Conservation (phyloP, 164 flowering plant species). For the Magnolia officinalis region DNA sequence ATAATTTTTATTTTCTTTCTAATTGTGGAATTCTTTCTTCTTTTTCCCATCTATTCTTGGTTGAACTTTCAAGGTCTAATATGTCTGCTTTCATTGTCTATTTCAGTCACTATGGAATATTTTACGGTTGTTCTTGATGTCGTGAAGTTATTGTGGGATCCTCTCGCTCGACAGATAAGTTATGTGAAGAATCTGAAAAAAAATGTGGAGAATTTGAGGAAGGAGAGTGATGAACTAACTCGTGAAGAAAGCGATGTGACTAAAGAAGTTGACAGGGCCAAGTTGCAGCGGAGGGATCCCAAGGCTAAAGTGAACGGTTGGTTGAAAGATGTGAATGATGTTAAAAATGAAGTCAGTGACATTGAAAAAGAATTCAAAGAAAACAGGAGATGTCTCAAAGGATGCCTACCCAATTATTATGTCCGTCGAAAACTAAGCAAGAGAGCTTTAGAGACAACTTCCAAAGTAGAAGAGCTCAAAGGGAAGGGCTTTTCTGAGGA, state of each 20-base stretch:
- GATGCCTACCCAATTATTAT: not conserved
- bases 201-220: not conserved
- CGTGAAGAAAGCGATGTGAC: not conserved
- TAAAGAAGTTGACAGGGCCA: not conserved
- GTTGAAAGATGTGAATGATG: not conserved
- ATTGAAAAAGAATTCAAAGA: not conserved
- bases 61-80: not conserved
- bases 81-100: not conserved
- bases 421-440: not conserved
- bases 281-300: not conserved
- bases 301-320: not conserved
- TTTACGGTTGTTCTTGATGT: not conserved
- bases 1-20: not conserved
- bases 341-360: not conserved
- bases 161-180: not conserved
- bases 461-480: not conserved
- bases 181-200: not conserved
- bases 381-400: not conserved
- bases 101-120: not conserved
- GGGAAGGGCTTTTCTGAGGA: constrained; percentile 5
- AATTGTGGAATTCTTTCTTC: not conserved
- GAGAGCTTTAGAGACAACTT: not conserved
- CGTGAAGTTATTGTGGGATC: not conserved
- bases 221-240: not conserved
- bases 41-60: not conserved